Base-by-base conservation (phyloP, 1,284 basidiomycete species). In the Sporisorium exsertum region DNA sequence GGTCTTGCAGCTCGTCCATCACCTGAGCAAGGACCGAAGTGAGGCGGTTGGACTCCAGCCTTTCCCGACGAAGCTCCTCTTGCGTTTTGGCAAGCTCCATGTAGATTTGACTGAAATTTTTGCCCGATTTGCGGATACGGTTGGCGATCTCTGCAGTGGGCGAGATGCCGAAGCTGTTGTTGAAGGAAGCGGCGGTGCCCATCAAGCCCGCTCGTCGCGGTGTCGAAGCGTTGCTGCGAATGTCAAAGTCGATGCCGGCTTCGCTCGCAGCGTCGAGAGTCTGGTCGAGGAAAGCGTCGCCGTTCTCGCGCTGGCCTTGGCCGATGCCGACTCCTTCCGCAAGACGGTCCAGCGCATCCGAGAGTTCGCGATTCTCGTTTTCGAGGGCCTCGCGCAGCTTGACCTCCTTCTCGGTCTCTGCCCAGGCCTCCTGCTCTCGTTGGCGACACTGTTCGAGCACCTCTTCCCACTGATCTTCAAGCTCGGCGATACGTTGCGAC, bases 71-170 rank as follows among this genome's bases (percentile, higher is more conserved):
- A 60, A 92, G 91, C 55, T 94, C 92, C 45, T 93, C 92, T 84
- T 97, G 92, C 53, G 95, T 89, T 61, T 90, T 89, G 51, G 94
- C 90, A 77, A 93, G 93, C 77, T 94, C 93, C n/a, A 92, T 89
- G 83, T 95, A 96, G 18, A 96, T 91, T 83, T 95, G 92, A 0
- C 94, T 95, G 86, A 95, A 94, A 2, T 91, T 92, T 88, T 92
- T 93, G 22, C 94, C 94, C 32, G 70, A 72, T 60, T 72, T 77
- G 65, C 66, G 74, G n/a, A 72, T 62, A 46, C 69, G 65, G 45
- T 59, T 69, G 5, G 92, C 93, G 86, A 97, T 91, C 0, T 92
- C 91, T 10, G 95, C 92, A 0, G 94, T 93, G 0, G 94, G 93
- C 13, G 80, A 81, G 40, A 82, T 66, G 55, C 62, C 61, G 37